A percentile compares a stretch with the other conserved stretches of the same genome.
phyloP scores from a whole-genome alignment of 495 filamentous ascomycete species.

The Acidomyces sp. region DNA sequence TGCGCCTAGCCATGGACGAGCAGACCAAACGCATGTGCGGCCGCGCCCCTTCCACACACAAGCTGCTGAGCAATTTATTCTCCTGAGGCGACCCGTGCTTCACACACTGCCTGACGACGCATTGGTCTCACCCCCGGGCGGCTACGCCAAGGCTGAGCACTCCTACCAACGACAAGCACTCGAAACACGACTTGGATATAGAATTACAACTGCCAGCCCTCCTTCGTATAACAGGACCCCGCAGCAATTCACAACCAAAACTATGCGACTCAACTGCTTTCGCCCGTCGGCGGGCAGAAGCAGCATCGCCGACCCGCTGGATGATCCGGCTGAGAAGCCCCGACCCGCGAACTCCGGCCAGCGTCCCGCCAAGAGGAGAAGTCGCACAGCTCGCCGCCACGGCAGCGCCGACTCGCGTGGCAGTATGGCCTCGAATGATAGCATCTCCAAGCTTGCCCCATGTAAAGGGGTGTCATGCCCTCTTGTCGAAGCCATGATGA shows the following conservation, averaged over 20 bases:
- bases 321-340: background rate
- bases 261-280: conserved; percentile 16
- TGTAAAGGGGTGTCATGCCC: conserved; percentile 14
- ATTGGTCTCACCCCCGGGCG: too few relatives aligned
- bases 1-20: conserved; percentile 8
- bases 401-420: conserved; percentile 11
- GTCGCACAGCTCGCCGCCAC: conserved; percentile 2
- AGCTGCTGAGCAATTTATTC: conserved; percentile 13
- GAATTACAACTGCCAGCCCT: background rate
- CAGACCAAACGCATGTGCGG: conserved; percentile 15
- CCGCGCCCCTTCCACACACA: conserved; percentile 13
- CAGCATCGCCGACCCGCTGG: conserved; percentile 1
- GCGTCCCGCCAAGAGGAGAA: background rate
- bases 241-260: background rate
- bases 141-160: conserved; percentile 6
- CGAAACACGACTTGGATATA: background rate
- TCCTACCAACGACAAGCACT: background rate
- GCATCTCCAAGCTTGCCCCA: conserved; percentile 16
- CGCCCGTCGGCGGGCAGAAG: conserved; percentile 2
- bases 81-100: too few relatives aligned
- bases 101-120: too few relatives aligned
- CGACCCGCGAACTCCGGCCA: conserved; percentile 6
- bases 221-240: background rate
- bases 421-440: conserved; percentile 15
- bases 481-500: conserved; percentile 20